Evolutionary conservation across 768 basidiomycete species (phyloP).

Genomic region (Suillus paluster): DNA sequence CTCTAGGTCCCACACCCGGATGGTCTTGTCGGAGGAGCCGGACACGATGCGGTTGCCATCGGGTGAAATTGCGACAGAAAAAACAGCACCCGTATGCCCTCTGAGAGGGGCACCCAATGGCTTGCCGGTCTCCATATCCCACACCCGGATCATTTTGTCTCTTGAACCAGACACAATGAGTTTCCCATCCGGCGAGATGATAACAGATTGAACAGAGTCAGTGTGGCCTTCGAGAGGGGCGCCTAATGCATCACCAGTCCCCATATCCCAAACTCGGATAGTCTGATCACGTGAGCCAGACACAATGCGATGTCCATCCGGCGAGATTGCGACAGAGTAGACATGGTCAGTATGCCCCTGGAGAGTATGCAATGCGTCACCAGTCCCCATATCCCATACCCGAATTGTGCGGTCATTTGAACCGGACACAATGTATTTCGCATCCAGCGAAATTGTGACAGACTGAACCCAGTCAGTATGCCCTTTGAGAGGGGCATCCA

Average conservation of each 20-base stretch:
- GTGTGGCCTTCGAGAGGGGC: background rate
- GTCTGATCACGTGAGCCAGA: background rate
- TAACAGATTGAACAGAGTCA: too few relatives aligned
- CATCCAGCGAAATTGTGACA: slow-evolving; percentile 32
- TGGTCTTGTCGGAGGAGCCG: background rate
- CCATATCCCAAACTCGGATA: slow-evolving; percentile 16
- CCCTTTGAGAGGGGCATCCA: background rate
- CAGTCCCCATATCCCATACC: slow-evolving; percentile 13
- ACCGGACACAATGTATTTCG: slow-evolving; percentile 30
- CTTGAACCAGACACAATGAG: slow-evolving; percentile 1
- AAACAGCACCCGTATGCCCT: slow-evolving; percentile 9
- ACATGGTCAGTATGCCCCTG: background rate
- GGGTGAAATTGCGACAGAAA: slow-evolving; percentile 16
- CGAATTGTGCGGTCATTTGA: background rate
- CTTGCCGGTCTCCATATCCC: background rate
- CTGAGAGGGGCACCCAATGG: background rate
- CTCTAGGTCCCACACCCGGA: slow-evolving; percentile 4
- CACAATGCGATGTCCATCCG: background rate
- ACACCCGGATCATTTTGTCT: background rate
- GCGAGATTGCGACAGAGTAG: background rate
- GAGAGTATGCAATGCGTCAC: slow-evolving; percentile 20
- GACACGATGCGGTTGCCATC: background rate
- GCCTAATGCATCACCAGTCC: background rate
- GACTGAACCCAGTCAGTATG: too few relatives aligned
- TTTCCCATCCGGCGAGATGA: background rate